Percentiles rank a stretch among this genome's conserved stretches.
phyloP scores from a whole-genome alignment of 208 protist species.

The Trypanosomatidae sp. region DNA sequence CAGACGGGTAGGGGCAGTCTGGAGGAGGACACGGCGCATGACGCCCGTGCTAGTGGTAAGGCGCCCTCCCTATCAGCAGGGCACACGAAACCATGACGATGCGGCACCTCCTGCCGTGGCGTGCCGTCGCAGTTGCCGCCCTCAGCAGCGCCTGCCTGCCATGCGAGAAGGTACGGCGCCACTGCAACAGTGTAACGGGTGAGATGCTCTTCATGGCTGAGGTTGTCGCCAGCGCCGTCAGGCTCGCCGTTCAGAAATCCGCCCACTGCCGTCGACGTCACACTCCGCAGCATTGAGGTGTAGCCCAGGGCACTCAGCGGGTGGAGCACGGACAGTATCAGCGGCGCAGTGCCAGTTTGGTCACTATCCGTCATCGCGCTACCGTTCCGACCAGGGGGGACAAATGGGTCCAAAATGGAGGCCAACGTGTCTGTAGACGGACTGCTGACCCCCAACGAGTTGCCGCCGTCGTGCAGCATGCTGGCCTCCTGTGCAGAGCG shows the following conservation, averaged over 20 bases:
- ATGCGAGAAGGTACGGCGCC: slow-evolving; percentile 29
- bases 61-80: neutral
- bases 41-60: neutral
- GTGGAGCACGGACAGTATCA: slow-evolving; percentile 40
- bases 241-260: neutral
- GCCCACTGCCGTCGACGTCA: neutral
- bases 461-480: slow-evolving; percentile 6
- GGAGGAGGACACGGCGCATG: neutral
- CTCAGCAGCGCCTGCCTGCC: neutral
- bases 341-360: neutral
- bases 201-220: slow-evolving; percentile 3
- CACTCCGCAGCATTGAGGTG: slow-evolving; percentile 27
- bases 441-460: neutral
- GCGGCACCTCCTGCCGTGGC: neutral
- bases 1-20: slow-evolving; percentile 22
- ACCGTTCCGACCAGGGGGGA: neutral
- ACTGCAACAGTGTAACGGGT: slow-evolving; percentile 15
- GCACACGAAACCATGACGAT: neutral
- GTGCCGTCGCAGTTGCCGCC: neutral
- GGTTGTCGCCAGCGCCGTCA: neutral
- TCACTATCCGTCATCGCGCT: neutral
- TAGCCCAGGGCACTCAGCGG: slow-evolving; percentile 47
- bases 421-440: neutral
- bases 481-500: slow-evolving; percentile 13
- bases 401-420: neutral